Evolutionary conservation across 1,139 yeast species (phyloP).

Genomic region (Saccharomyces pastorianus): DNA sequence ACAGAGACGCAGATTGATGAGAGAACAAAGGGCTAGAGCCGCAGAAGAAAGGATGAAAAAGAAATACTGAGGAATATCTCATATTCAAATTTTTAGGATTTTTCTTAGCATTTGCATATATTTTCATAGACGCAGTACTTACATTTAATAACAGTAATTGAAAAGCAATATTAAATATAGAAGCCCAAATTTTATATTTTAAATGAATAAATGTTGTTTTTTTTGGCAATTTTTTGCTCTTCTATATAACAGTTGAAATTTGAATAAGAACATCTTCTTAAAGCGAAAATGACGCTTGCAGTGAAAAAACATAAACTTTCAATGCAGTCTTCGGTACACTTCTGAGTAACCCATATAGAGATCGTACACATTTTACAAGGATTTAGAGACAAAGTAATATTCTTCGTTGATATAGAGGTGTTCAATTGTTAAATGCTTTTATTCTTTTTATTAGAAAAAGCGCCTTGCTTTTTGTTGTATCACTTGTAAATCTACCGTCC

Average conservation of each 20-base stretch:
- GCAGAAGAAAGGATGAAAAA: slow-evolving; percentile 72
- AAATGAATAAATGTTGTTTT: background rate
- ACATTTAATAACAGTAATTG: background rate
- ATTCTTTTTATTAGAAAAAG: background rate
- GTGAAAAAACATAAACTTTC: background rate
- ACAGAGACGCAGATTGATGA: slow-evolving; percentile 68
- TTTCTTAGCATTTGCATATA: background rate
- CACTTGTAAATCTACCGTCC: background rate
- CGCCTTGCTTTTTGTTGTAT: too few species aligned
- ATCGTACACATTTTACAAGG: too few species aligned
- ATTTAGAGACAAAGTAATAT: too few species aligned
- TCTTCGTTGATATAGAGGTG: too few species aligned
- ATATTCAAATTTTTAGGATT: background rate
- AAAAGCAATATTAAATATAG: background rate
- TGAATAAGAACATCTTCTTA: too few species aligned
- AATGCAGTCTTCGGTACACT: too few species aligned
- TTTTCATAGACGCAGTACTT: background rate
- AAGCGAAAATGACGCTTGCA: background rate
- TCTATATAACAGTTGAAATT: background rate
- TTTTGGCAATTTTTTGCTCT: background rate
- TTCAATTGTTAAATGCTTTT: too few species aligned
- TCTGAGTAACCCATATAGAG: too few species aligned
- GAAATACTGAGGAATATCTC: background rate
- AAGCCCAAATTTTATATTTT: too few species aligned
- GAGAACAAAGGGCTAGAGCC: slow-evolving; percentile 94